Conservation (phyloP, 768 basidiomycete species). For the Pisolithus sp. region DNA sequence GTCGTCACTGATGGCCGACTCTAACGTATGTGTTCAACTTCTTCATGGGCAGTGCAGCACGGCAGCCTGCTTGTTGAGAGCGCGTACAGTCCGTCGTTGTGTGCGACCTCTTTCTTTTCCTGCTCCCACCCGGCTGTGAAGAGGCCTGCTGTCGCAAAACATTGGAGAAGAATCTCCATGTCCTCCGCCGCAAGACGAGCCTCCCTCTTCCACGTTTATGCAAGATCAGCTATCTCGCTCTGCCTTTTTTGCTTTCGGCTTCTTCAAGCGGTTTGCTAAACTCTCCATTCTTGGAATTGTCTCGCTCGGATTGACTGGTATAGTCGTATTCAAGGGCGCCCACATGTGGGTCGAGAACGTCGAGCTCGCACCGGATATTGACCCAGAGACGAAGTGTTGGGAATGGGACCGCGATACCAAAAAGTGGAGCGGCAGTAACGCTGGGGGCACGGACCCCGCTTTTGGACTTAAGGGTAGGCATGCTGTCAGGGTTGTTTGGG, state of each 20-base stretch:
- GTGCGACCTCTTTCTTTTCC: background rate
- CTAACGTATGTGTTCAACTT: no score
- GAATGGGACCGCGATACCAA: slow-evolving; percentile 63
- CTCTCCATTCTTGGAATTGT: slow-evolving; percentile 42
- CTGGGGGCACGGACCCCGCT: slow-evolving; percentile 67
- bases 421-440: slow-evolving; percentile 52
- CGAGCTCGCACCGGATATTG: slow-evolving; percentile 39
- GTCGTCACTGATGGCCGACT: no score
- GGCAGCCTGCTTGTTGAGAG: background rate
- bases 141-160: slow-evolving; percentile 15
- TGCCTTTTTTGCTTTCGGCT: slow-evolving; percentile 35
- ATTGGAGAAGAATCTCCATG: slow-evolving; percentile 1
- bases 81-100: background rate
- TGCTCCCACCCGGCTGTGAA: background rate
- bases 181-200: slow-evolving; percentile 1
- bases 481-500: slow-evolving; percentile 65
- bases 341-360: slow-evolving; percentile 63
- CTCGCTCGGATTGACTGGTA: slow-evolving; percentile 39
- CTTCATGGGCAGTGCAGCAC: background rate
- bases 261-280: slow-evolving; percentile 44
- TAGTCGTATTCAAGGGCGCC: slow-evolving; percentile 45
- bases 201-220: slow-evolving; percentile 10
- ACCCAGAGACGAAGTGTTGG: slow-evolving; percentile 52
- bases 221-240: slow-evolving; percentile 31
- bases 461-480: slow-evolving; percentile 57